Conservation (phyloP, 495 filamentous ascomycete species). For the Cudoniella acicularis region DNA sequence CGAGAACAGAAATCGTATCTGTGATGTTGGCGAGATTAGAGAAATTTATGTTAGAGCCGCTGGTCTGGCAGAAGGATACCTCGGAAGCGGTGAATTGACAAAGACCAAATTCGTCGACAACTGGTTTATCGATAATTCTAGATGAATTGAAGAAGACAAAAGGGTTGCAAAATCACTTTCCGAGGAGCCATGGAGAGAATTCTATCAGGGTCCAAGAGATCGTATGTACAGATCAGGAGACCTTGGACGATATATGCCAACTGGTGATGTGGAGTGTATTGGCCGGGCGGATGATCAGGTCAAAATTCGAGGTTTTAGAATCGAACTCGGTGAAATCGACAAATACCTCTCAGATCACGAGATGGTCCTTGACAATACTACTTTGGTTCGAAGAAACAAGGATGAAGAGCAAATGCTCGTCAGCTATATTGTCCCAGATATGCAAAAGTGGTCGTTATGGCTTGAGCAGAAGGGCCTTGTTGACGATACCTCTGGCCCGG, state of each 20-base stretch:
- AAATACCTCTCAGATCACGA: constrained; percentile 75
- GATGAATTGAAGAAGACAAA: constrained; percentile 66
- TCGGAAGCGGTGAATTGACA: constrained; percentile 66
- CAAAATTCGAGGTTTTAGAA: constrained; percentile 93
- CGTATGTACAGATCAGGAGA: constrained; percentile 83
- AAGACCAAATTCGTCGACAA: constrained; percentile 80
- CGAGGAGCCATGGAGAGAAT: constrained; percentile 69
- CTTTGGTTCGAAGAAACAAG: constrained; percentile 80
- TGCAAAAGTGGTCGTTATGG: constrained; percentile 67
- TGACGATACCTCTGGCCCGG: constrained; percentile 42
- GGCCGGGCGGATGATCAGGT: constrained; percentile 88
- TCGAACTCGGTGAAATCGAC: constrained; percentile 94
- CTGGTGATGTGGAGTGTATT: constrained; percentile 70
- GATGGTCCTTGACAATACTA: constrained; percentile 82
- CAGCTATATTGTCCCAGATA: constrained; percentile 86
- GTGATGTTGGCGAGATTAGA: constrained; percentile 74
- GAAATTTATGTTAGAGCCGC: constrained; percentile 88
- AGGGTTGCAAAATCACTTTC: constrained; percentile 35
- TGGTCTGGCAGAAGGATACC: constrained; percentile 85
- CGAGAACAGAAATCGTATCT: constrained; percentile 66
- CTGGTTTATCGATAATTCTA: constrained; percentile 78
- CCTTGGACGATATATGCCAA: constrained; percentile 68
- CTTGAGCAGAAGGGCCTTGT: constrained; percentile 50
- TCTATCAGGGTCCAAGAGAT: constrained; percentile 82
- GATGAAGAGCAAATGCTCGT: constrained; percentile 88